Conservation (phyloP, 805 yeast genomes). For the Candida sithepensis region DNA sequence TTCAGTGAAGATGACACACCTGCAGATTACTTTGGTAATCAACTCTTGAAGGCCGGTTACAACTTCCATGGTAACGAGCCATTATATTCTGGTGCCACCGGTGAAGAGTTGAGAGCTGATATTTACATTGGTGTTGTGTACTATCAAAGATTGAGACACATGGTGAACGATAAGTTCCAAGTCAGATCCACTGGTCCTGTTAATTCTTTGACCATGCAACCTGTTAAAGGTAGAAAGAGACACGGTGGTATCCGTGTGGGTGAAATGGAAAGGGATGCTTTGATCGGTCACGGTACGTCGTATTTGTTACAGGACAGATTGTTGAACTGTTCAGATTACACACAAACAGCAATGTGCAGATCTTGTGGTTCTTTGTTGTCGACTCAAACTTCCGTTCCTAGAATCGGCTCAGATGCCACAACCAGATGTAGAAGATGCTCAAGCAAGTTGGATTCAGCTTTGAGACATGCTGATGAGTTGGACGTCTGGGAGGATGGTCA, state of each 20-base stretch:
- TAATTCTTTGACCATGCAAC: slow-evolving; percentile 96
- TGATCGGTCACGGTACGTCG: slow-evolving; percentile 97
- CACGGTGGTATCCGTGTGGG: slow-evolving; percentile 99
- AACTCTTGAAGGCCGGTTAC: slow-evolving; percentile 81
- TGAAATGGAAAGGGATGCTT: slow-evolving; percentile 99
- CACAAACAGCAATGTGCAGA: slow-evolving; percentile 87
- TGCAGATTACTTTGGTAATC: slow-evolving; percentile 96
- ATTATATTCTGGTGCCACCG: slow-evolving; percentile 97
- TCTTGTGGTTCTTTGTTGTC: slow-evolving; percentile 89
- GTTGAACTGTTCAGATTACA: slow-evolving; percentile 91
- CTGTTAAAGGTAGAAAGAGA: slow-evolving; percentile 98
- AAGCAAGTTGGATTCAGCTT: slow-evolving; percentile 55
- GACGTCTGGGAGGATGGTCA: slow-evolving; percentile 97
- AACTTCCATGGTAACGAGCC: slow-evolving; percentile 99
- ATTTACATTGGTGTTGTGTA: slow-evolving; percentile 96
- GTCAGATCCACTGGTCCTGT: slow-evolving; percentile 99
- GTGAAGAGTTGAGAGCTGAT: slow-evolving; percentile 94
- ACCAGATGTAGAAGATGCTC: slow-evolving; percentile 93
- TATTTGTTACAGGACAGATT: slow-evolving; percentile 91
- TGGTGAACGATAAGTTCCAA: slow-evolving; percentile 99
- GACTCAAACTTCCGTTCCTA: slow-evolving; percentile 86
- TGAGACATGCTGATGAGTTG: slow-evolving; percentile 56
- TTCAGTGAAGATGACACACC: slow-evolving; percentile 92
- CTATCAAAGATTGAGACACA: slow-evolving; percentile 97
- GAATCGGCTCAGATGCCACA: slow-evolving; percentile 76